These are phyloP conservation scores for Hyphodiscus sp. DNA, from an alignment of 2,329 filamentous ascomycete species.

Conservation along the genomic window DNA sequence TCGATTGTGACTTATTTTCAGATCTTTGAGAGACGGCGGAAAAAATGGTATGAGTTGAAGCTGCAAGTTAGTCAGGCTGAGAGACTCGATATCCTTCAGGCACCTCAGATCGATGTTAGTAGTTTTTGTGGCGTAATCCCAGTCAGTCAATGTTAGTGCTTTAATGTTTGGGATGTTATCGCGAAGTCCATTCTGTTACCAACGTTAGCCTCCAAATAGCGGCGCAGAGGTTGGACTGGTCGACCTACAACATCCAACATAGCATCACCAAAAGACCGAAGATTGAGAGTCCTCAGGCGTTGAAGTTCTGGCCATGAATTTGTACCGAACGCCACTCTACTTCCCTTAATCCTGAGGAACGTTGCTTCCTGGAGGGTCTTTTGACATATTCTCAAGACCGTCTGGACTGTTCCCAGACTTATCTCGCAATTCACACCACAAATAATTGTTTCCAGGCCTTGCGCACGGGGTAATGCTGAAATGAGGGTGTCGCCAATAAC, in stretches of 20 bases:
- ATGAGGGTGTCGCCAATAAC: constrained; percentile 23
- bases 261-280: constrained; percentile 1
- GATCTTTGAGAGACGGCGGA: constrained; percentile 22
- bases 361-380: constrained; percentile 15
- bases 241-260: constrained; percentile 17
- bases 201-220: constrained; percentile 1
- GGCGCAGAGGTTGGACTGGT: background rate
- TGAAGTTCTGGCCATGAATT: constrained; percentile 14
- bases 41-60: constrained; percentile 17
- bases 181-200: constrained; percentile 5
- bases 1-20: constrained; percentile 18
- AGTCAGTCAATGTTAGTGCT: background rate
- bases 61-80: constrained; percentile 19
- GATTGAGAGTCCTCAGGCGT: constrained; percentile 13
- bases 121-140: background rate
- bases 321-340: background rate
- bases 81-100: constrained; percentile 18
- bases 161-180: background rate
- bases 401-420: constrained; percentile 7
- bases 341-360: constrained; percentile 9
- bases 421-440: constrained; percentile 16
- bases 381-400: constrained; percentile 13
- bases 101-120: constrained; percentile 4
- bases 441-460: constrained; percentile 17
- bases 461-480: constrained; percentile 15